Evolutionary conservation across 2,329 filamentous ascomycete species (phyloP), one percentile per base, ranked within the genome.

Genomic region (Epichloe gansuensis): DNA sequence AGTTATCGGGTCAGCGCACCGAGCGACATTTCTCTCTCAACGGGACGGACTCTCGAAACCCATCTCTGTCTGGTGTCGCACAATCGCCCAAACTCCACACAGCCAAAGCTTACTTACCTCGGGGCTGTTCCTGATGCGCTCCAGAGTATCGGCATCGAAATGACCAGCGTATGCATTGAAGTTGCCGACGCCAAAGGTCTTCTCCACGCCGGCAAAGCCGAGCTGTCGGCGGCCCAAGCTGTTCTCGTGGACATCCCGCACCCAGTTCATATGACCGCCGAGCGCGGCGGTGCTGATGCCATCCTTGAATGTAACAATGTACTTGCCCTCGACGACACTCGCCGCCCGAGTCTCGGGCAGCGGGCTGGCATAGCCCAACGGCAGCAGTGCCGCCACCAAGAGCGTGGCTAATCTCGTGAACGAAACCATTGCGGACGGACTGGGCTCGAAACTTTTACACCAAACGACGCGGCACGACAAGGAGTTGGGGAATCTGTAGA

Each of bases 231-330:
- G 57, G 37, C 63, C 53, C 12, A 69, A 57, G 46, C 63, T 65
- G 37, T 63, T 63, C 12, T 57, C 50, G 48, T 71, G 66, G 2
- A 70, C 54, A 4, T 59, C 56, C 4, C 55, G 57, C 41, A 70
- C 64, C 62, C 67, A 68, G 3, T 53, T 50, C 3, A 70, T 31
- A 51, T 72, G 69, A 35, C 58, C 55, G n/a, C 67, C 64, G 28
- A 71, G 56, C n/a, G 64, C 59, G 1, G 60, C 55, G 15, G 61
- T 54, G 13, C 57, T 57, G 43, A 68, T 58, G 35, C 64, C 63
- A 8, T 67, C 61, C 60, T 73, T 72, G 21, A 75, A 57, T 37
- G 72, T 75, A 60, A 75, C 61, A 53, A 75, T 75, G 60, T 74
- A 75, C 57, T 68, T 72, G 56, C 65, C 65, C 47, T 67, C 59